Evolutionary conservation across 148 eudicot species (phyloP).

Genomic region (Rhododendron griersonianum): DNA sequence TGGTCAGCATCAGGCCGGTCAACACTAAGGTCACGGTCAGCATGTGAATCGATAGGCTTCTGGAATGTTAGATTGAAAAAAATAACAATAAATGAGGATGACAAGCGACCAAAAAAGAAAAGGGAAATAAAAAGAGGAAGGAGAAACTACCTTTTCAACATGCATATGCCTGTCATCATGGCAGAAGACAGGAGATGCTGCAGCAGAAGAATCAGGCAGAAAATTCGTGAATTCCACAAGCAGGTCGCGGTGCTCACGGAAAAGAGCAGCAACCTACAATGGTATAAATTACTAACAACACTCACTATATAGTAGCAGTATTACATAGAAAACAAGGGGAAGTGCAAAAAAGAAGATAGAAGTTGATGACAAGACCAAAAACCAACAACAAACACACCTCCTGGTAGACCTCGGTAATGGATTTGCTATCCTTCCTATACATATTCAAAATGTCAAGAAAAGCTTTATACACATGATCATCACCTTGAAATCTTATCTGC

Average conservation of each 20-base stretch:
- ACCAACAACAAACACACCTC: slow-evolving; percentile 40
- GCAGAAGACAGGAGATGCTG: slow-evolving; percentile 19
- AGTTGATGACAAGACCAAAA: slow-evolving; percentile 8
- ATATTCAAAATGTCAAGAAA: slow-evolving; percentile 57
- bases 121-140: neutral
- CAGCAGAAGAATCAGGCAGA: slow-evolving; percentile 42
- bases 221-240: slow-evolving; percentile 50
- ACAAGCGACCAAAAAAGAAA: neutral
- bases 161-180: slow-evolving; percentile 24
- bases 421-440: slow-evolving; percentile 48
- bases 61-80: slow-evolving; percentile 7
- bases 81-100: neutral
- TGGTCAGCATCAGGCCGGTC: slow-evolving; percentile 24
- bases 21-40: slow-evolving; percentile 22
- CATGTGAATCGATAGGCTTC: slow-evolving; percentile 31
- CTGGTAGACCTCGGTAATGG: slow-evolving; percentile 49
- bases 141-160: slow-evolving; percentile 36
- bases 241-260: slow-evolving; percentile 48
- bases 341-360: neutral
- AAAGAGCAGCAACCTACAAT: slow-evolving; percentile 55
- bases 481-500: slow-evolving; percentile 63
- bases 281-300: neutral
- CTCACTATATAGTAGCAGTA: neutral
- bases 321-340: neutral
- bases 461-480: slow-evolving; percentile 58